A percentile compares a stretch with the other conserved stretches of the same genome.
phyloP scores from a whole-genome alignment of 768 basidiomycete species.

The Ramaria sp. region DNA sequence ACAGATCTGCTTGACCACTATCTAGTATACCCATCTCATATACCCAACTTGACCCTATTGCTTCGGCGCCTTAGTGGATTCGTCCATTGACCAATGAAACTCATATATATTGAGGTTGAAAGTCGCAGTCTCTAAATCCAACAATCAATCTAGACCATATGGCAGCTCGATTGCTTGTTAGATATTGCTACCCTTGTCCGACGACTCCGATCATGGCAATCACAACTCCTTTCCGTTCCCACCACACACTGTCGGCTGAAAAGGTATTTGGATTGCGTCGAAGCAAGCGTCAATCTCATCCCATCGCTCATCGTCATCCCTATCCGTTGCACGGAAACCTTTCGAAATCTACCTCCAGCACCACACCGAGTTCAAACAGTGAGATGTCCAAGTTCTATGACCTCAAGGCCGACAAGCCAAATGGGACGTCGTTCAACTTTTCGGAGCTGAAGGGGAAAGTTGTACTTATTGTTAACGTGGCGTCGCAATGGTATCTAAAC shows the following conservation, averaged over 20 bases:
- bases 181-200: not conserved
- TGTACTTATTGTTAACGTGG: slow-evolving; percentile 69
- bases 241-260: too few relatives aligned
- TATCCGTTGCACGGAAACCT: too few relatives aligned
- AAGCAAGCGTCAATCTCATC: not conserved
- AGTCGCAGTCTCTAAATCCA: too few relatives aligned
- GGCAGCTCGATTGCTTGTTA: not conserved
- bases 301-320: too few relatives aligned
- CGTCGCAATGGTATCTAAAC: slow-evolving; percentile 54
- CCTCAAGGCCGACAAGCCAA: slow-evolving; percentile 55
- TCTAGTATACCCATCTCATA: too few relatives aligned
- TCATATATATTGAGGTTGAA: too few relatives aligned
- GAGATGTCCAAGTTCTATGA: slow-evolving; percentile 45
- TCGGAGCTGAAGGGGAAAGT: slow-evolving; percentile 55
- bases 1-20: too few relatives aligned
- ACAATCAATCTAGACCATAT: too few relatives aligned
- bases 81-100: too few relatives aligned
- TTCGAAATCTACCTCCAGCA: not conserved
- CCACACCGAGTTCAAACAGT: not conserved
- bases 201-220: not conserved
- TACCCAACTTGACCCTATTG: too few relatives aligned
- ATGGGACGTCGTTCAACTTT: slow-evolving; percentile 47
- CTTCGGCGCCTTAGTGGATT: too few relatives aligned
- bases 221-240: not conserved
- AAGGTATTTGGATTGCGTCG: not conserved